Evolutionary conservation across 2,329 filamentous ascomycete genomes (phyloP).

Genomic region (Colletotrichum lentis): DNA sequence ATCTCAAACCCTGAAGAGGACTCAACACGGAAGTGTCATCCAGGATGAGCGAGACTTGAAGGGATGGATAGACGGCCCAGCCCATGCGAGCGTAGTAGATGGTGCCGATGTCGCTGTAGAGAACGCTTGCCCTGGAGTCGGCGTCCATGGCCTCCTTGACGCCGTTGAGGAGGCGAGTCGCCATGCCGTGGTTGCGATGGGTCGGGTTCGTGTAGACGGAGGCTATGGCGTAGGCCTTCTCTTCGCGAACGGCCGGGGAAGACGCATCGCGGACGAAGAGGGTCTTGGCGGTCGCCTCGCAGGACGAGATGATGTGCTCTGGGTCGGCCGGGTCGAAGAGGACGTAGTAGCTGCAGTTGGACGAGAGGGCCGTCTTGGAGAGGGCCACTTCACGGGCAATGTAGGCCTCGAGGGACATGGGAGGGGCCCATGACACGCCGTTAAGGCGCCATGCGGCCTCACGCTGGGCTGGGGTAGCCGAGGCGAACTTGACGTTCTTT

Average conservation of each 20-base stretch:
- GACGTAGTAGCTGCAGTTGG: conserved; percentile 46
- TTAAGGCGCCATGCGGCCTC: conserved; percentile 46
- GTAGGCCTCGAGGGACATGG: conserved; percentile 44
- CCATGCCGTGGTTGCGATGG: conserved; percentile 48
- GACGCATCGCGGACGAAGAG: conserved; percentile 42
- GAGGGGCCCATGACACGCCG: conserved; percentile 44
- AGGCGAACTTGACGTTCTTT: conserved; percentile 42
- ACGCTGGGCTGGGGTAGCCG: conserved; percentile 45
- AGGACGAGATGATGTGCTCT: conserved; percentile 47
- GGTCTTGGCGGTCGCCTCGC: conserved; percentile 40
- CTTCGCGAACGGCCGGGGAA: conserved; percentile 40
- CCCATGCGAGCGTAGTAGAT: conserved; percentile 48
- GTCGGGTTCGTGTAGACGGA: conserved; percentile 49
- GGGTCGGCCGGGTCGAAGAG: conserved; percentile 44
- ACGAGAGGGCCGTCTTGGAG: conserved; percentile 42
- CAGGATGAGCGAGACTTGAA: conserved; percentile 47
- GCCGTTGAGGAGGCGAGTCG: conserved; percentile 46
- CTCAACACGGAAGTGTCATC: conserved; percentile 36
- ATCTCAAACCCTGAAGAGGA: conserved; percentile 39
- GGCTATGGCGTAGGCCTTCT: conserved; percentile 46
- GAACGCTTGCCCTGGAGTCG: conserved; percentile 46
- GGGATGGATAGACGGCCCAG: conserved; percentile 46
- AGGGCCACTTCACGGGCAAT: conserved; percentile 44
- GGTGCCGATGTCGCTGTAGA: conserved; percentile 49
- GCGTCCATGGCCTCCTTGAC: conserved; percentile 48